These are phyloP conservation scores for Gamarada debralockiae DNA, from an alignment of 495 filamentous ascomycete genomes.

Conservation along the genomic window DNA sequence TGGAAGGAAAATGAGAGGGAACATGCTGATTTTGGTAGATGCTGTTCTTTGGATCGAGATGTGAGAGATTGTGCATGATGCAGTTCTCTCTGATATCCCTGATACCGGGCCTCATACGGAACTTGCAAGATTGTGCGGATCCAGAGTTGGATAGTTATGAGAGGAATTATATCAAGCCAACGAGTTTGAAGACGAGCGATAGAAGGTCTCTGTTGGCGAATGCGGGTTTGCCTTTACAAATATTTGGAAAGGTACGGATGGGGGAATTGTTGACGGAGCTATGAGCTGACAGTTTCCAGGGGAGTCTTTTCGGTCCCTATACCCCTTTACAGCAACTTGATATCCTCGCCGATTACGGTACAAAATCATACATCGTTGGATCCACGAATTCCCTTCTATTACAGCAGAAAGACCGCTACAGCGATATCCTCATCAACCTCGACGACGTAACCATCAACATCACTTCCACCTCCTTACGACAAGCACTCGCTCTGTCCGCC, in stretches of 20 bases:
- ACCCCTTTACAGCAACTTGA: constrained; percentile 96
- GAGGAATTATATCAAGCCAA: constrained; percentile 68
- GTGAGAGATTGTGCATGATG: constrained; percentile 94
- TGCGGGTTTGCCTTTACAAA: constrained; percentile 90
- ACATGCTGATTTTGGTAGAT: constrained; percentile 54
- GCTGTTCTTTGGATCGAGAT: constrained; percentile 95
- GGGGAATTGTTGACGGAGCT: background rate
- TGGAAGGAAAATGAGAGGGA: background rate
- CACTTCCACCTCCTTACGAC: constrained; percentile 71
- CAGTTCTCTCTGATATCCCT: constrained; percentile 94
- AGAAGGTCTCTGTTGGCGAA: constrained; percentile 84
- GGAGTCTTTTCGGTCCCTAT: constrained; percentile 93
- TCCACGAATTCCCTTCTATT: constrained; percentile 93
- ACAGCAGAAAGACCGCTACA: constrained; percentile 95
- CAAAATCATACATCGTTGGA: constrained; percentile 95
- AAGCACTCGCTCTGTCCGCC: constrained; percentile 73
- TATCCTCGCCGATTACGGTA: constrained; percentile 87
- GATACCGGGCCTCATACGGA: constrained; percentile 84
- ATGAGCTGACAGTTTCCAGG: constrained; percentile 40
- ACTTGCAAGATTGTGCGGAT: constrained; percentile 86
- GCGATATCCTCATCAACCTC: constrained; percentile 94
- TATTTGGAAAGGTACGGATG: constrained; percentile 81
- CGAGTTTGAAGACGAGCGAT: constrained; percentile 87
- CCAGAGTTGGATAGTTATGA: constrained; percentile 84
- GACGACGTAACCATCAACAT: constrained; percentile 87